Percentiles rank a stretch among this genome's conserved stretches.
These are phyloP conservation scores for Cicer judaicum DNA, from an alignment of 306 rosid genomes.

Conservation along the genomic window DNA sequence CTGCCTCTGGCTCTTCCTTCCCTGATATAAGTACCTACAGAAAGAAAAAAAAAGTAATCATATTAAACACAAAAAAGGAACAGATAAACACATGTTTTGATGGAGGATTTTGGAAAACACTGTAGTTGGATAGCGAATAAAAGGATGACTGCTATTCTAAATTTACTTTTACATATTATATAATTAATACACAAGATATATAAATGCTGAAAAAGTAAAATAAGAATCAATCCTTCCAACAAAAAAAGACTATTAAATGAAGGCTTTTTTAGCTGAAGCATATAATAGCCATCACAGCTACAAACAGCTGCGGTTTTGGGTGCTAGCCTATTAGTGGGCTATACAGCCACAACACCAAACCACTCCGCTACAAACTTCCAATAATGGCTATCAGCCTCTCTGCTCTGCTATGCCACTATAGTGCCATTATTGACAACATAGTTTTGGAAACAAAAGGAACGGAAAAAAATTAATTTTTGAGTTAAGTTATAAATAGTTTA, in stretches of 20 bases:
- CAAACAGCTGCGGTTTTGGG: no score
- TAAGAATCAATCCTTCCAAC: no score
- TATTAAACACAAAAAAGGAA: constrained; percentile 36
- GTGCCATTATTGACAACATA: no score
- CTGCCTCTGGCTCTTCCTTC: constrained; percentile 76
- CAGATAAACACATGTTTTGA: neutral
- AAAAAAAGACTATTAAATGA: no score
- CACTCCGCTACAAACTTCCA: no score
- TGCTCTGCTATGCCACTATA: no score
- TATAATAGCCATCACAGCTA: no score
- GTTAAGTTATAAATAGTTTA: neutral
- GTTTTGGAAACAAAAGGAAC: neutral
- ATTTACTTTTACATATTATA: neutral
- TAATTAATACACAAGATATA: neutral
- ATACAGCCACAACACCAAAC: no score
- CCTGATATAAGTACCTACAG: constrained; percentile 79
- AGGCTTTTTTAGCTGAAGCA: no score
- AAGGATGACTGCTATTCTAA: neutral
- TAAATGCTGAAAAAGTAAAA: neutral
- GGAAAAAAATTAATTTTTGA: neutral
- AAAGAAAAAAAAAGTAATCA: constrained; percentile 3
- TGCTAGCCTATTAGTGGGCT: no score
- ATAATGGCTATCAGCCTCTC: no score
- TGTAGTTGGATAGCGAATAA: no score
- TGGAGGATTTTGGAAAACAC: neutral